Conservation (phyloP, 129 eudicot species). For the Pseudognaphalium luteoalbum region DNA sequence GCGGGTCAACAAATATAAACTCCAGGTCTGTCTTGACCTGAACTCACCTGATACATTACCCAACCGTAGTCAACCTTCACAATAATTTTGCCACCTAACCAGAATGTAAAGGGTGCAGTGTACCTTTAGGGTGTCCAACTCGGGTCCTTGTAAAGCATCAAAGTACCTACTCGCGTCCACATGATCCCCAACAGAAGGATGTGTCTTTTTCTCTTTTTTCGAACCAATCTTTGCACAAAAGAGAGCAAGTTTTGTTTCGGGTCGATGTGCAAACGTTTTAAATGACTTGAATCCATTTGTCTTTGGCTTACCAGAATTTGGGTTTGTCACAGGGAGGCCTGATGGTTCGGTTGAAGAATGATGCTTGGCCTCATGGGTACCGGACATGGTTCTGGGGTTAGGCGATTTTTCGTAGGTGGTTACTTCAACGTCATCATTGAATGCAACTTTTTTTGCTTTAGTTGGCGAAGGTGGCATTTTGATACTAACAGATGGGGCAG, state of each 20-base stretch:
- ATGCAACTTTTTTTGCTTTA: conserved; percentile 38
- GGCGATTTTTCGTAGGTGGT: not conserved
- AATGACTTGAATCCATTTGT: conserved; percentile 59
- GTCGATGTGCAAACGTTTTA: conserved; percentile 61
- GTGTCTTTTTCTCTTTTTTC: conserved; percentile 34
- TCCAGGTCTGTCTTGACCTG: conserved; percentile 57
- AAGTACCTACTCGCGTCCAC: conserved; percentile 64
- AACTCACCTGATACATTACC: not conserved
- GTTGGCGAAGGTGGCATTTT: conserved; percentile 67
- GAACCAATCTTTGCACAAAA: conserved; percentile 13
- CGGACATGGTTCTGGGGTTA: not conserved
- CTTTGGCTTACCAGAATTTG: conserved; percentile 15
- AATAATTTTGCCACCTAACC: not conserved
- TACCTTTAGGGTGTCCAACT: conserved; percentile 33
- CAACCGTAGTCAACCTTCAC: too few species aligned
- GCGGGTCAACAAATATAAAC: conserved; percentile 46
- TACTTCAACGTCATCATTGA: conserved; percentile 28
- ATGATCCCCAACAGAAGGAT: conserved; percentile 5
- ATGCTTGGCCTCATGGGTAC: conserved; percentile 12
- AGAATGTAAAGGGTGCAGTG: not conserved
- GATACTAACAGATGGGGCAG: conserved; percentile 47
- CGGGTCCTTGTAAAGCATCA: conserved; percentile 42
- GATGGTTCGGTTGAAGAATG: conserved; percentile 29
- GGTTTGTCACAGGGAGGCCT: conserved; percentile 5
- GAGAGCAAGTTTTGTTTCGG: conserved; percentile 17